These are phyloP conservation scores for Huntiella decipiens DNA, from an alignment of 2,329 filamentous ascomycete genomes.

Conservation along the genomic window DNA sequence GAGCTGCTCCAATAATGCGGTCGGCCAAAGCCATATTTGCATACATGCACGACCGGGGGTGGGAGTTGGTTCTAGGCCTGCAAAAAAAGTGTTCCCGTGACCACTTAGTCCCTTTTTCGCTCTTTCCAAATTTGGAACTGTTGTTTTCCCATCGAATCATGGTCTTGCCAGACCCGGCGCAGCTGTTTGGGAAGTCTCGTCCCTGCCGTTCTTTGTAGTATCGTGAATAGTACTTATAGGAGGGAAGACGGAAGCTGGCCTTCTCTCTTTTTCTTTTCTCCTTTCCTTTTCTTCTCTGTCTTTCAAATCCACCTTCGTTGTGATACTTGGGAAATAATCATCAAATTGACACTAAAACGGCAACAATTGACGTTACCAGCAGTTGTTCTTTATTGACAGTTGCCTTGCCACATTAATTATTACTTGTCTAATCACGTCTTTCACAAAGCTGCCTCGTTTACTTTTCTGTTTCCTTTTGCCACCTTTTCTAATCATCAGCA, in stretches of 20 bases:
- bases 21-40: background rate
- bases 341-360: background rate
- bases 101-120: slow-evolving; percentile 3
- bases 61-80: slow-evolving; percentile 3
- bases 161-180: background rate
- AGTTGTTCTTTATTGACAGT: background rate
- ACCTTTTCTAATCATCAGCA: too few relatives aligned
- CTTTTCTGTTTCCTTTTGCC: background rate
- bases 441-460: background rate
- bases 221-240: background rate
- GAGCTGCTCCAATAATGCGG: background rate
- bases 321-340: background rate
- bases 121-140: slow-evolving; percentile 2
- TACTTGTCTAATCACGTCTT: background rate
- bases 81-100: slow-evolving; percentile 3
- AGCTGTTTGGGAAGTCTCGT: background rate
- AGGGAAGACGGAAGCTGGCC: background rate
- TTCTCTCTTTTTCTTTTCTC: slow-evolving; percentile 1
- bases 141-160: background rate
- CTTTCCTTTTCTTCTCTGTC: background rate
- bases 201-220: background rate
- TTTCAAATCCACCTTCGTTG: background rate
- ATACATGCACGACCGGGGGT: background rate
- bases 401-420: slow-evolving; percentile 1
- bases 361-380: background rate